These are phyloP conservation scores for Umbellularia californica DNA, from an alignment of 164 flowering plant species.

Conservation along the genomic window DNA sequence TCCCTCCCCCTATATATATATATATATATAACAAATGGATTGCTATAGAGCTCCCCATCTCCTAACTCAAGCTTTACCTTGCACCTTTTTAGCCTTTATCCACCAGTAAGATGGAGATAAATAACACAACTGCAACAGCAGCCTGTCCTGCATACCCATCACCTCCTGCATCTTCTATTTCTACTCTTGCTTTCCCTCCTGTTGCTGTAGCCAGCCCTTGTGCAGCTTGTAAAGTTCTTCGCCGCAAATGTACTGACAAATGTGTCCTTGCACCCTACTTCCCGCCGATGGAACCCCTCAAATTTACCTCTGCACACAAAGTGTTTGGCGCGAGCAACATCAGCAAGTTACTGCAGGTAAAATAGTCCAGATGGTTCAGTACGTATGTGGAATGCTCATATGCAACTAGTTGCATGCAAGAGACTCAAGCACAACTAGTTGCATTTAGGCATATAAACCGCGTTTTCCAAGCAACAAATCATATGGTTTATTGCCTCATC, in stretches of 20 bases:
- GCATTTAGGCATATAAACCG: no score
- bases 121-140: slow-evolving; percentile 4
- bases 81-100: slow-evolving; percentile 6
- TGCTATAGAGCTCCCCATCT: neutral
- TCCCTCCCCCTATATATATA: neutral
- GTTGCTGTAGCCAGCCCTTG: slow-evolving; percentile 50
- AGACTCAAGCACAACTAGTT: no score
- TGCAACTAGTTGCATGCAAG: neutral
- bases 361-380: no score
- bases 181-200: slow-evolving; percentile 13
- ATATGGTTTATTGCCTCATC: no score
- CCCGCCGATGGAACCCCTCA: slow-evolving; percentile 69
- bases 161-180: slow-evolving; percentile 15
- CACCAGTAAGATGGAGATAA: neutral
- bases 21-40: neutral
- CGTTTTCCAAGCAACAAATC: no score
- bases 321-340: slow-evolving; percentile 84
- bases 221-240: slow-evolving; percentile 76
- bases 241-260: slow-evolving; percentile 59
- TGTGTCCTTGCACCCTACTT: slow-evolving; percentile 75
- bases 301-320: slow-evolving; percentile 75
- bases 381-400: neutral
- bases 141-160: slow-evolving; percentile 8
- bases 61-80: neutral
- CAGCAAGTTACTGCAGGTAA: slow-evolving; percentile 74